Evolutionary conservation across 371 early-diverging fungal species (phyloP).

Genomic region (Apophysomyces trapeziformis): DNA sequence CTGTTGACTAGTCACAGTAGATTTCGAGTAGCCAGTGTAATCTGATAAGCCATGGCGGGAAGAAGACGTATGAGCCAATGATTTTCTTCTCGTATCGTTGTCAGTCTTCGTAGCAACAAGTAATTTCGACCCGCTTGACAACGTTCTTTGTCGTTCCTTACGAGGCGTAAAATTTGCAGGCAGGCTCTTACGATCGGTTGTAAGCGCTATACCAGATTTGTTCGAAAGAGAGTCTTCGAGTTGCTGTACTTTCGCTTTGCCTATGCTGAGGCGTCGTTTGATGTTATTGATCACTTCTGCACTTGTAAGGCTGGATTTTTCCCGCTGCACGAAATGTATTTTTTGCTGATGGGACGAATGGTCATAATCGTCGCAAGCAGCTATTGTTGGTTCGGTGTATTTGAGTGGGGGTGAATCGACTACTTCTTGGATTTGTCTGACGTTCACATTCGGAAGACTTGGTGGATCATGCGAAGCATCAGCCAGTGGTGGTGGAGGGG

Average conservation of each 20-base stretch:
- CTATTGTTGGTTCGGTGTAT: too few species aligned
- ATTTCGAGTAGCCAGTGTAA: slow-evolving; percentile 30
- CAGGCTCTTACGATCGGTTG: slow-evolving; percentile 19
- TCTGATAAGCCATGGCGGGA: slow-evolving; percentile 8
- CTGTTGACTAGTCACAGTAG: slow-evolving; percentile 34
- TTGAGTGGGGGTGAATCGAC: slow-evolving; percentile 1
- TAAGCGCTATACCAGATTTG: background rate
- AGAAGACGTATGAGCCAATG: slow-evolving; percentile 9
- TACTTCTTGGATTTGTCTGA: slow-evolving; percentile 24
- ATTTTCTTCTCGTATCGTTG: slow-evolving; percentile 21
- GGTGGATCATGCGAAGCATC: slow-evolving; percentile 15
- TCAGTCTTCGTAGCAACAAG: slow-evolving; percentile 15
- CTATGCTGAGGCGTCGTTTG: slow-evolving; percentile 34
- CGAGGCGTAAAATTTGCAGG: slow-evolving; percentile 22
- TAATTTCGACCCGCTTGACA: slow-evolving; percentile 35
- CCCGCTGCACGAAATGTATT: too few species aligned
- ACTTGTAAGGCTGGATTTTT: slow-evolving; percentile 10
- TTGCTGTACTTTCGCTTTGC: slow-evolving; percentile 37
- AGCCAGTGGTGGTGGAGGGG: slow-evolving; percentile 28
- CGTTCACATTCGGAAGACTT: slow-evolving; percentile 29
- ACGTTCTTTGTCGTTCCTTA: slow-evolving; percentile 33
- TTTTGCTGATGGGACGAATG: background rate
- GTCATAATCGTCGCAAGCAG: background rate
- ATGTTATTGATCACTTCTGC: slow-evolving; percentile 19
- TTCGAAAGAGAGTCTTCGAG: slow-evolving; percentile 17